A percentile compares a stretch with the other conserved stretches of the same genome.
Conservation (phyloP, 2,329 filamentous ascomycete genomes). For the Neobulgaria alba region DNA sequence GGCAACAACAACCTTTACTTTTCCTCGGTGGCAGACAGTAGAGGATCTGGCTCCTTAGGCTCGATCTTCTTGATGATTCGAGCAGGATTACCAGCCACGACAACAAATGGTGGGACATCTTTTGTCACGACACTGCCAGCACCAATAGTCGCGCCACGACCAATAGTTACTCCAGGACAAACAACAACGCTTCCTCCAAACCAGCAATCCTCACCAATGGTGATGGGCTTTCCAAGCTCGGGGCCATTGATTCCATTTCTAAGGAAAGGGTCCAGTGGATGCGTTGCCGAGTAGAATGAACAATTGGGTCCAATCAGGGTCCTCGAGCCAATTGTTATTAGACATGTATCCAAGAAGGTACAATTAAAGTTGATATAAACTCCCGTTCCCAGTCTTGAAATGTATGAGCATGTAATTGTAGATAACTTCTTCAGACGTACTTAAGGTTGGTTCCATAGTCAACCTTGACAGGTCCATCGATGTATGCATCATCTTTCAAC, state of each 20-base stretch:
- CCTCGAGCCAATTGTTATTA: constrained; percentile 65
- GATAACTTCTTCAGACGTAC: no score
- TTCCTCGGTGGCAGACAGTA: constrained; percentile 3
- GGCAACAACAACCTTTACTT: constrained; percentile 4
- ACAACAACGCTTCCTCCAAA: constrained; percentile 64
- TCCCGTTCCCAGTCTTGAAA: constrained; percentile 51
- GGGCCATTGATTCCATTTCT: constrained; percentile 69
- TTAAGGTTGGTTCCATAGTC: constrained; percentile 74
- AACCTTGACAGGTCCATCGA: constrained; percentile 59
- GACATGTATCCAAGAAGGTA: constrained; percentile 68
- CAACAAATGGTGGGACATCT: constrained; percentile 54
- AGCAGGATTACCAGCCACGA: constrained; percentile 61
- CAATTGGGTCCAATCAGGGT: constrained; percentile 75
- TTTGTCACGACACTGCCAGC: constrained; percentile 81
- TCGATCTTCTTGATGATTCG: constrained; percentile 41
- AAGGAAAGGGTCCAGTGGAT: constrained; percentile 67
- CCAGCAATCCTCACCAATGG: constrained; percentile 76
- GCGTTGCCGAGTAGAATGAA: constrained; percentile 63
- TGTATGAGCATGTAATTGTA: no score
- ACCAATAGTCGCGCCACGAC: constrained; percentile 63
- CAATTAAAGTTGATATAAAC: constrained; percentile 72
- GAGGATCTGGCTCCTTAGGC: constrained; percentile 25
- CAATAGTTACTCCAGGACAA: constrained; percentile 70
- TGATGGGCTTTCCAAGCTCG: constrained; percentile 65
- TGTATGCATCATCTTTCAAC: constrained; percentile 57